Base-by-base conservation (phyloP, 2,329 filamentous ascomycete genomes). In the Podosphaera xanthii region DNA sequence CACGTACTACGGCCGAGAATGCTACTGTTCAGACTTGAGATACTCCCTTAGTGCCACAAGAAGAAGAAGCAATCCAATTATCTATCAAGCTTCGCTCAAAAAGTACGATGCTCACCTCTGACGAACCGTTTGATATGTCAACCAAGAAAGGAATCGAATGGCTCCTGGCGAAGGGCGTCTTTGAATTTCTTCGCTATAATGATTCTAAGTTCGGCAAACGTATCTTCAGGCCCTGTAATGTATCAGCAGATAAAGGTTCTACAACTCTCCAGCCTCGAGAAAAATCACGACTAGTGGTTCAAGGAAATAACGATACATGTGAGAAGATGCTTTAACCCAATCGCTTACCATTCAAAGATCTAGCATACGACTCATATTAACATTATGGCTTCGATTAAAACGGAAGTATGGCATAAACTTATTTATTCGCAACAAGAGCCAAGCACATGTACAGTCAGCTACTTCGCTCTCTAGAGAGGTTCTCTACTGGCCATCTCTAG, bases 281-380 rank as follows among this genome's bases (percentile, higher is more conserved):
- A 42, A 63, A 63, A 42, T 63, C 44, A 44, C 56, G 60, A 35
- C 59, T 64, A 35, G 58, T 62, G 9, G 49, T 62, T 12, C 46
- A 62, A 57, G 61, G 34, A 42, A 62, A 61, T 42, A 62, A 63
- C 2, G 52, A 64, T 55, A 3, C 30, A 4, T 34, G 52, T 0
- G 63, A 63, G 10, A 12, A 7, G 10, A 52, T 52, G n/a, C 4
- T 8, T 31, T 52, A 34, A 52, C 48, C 4, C 48, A 52, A 31
- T 52, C 48, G 3, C 48, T 22, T 3, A 52, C 7, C 4, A 12
- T 52, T 2, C 48, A 52, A 12, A 31, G n/a, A 52, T 31, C 48
- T 4, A 52, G 8, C 12, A 7, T 12, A 12, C 48, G 33, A 52
- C 8, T 31, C 22, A 52, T 52, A 5, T 34, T 52, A 8, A 22